These are phyloP conservation scores for Kickxella alabastrina DNA, from an alignment of 192 early-diverging fungal species.

Conservation along the genomic window DNA sequence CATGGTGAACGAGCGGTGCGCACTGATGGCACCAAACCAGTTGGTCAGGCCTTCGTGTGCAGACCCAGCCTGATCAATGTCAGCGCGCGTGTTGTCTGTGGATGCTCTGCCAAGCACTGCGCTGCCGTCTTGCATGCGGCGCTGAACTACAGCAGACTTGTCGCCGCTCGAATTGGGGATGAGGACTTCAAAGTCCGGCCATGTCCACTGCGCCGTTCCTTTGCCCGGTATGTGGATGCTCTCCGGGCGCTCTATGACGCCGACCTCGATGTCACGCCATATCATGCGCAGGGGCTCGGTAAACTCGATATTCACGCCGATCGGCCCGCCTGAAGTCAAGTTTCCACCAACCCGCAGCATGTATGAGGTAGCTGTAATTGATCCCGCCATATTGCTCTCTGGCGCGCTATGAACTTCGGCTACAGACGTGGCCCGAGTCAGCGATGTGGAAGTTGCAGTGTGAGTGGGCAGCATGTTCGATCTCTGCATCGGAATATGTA, in stretches of 20 bases:
- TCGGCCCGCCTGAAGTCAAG: slow-evolving; percentile 37
- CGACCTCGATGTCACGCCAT: slow-evolving; percentile 36
- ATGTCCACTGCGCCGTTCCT: slow-evolving; percentile 28
- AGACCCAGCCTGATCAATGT: background rate
- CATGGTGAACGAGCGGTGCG: slow-evolving; percentile 35
- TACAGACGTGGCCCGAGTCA: background rate
- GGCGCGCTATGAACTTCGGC: background rate
- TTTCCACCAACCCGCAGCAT: slow-evolving; percentile 34
- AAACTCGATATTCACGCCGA: slow-evolving; percentile 42
- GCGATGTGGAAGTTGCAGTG: background rate
- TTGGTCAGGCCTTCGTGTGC: slow-evolving; percentile 10
- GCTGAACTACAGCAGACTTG: slow-evolving; percentile 13
- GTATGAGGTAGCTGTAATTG: slow-evolving; percentile 6
- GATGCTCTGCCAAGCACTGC: slow-evolving; percentile 12
- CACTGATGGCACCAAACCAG: slow-evolving; percentile 40
- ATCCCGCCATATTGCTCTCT: background rate
- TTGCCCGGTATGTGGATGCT: slow-evolving; percentile 27
- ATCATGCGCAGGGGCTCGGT: slow-evolving; percentile 37
- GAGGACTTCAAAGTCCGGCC: slow-evolving; percentile 31
- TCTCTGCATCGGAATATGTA: slow-evolving; percentile 5
- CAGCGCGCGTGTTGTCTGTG: background rate
- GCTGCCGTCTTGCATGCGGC: slow-evolving; percentile 6
- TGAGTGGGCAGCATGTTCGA: background rate
- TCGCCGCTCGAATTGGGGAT: background rate
- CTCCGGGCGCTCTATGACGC: slow-evolving; percentile 14